Base-by-base conservation (phyloP, 2,329 filamentous ascomycete species). In the Apiospora kogelbergensis region DNA sequence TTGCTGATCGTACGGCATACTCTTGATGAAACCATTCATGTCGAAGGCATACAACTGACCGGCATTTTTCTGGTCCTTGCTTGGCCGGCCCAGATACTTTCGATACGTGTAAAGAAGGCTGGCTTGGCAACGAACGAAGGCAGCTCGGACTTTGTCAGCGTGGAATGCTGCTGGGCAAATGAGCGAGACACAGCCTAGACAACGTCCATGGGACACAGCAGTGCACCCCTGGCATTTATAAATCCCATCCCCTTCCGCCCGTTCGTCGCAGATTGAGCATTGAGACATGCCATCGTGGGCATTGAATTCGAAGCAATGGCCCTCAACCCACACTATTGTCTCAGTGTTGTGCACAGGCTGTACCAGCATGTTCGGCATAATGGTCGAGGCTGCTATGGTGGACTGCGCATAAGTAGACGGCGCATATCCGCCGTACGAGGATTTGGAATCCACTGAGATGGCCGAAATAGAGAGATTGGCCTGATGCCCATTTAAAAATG, bases 321-420 rank as follows among this genome's bases (percentile, higher is more conserved):
- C 93, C 79, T 96, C 93, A 1, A 94, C 91, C 93, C 93, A 96
- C 64, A 93, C 89, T 0, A 88, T 93, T 1, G 90, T 93, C 64
- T 94, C 91, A 0, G 92, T 94, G 76, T 95, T 93, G 63, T 85
- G 85, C 9, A 95, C 93, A 1, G 91, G 91, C 75, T 95, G 92
- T 71, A 94, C 87, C 70, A 93, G 87, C 87, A 94, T 91, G 74
- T 90, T 92, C 44, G 93, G 93, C 93, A 96, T 95, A 74, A 96
- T 90, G 1, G 93, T 96, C 7, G 92, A 95, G 9, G 93, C 93
- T 1, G 93, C 93, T 63, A 96, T 82, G 0, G 93, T 96, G n/a
- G 93, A 95, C 74, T 93, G 91, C 0, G 93, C 93, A 76, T 96
- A 96, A 2, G 93, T 90, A 2, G 93, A 95, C 3, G 93, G 93